Conservation (phyloP, 2,329 filamentous ascomycete genomes). For the Elsinoe necatrix region DNA sequence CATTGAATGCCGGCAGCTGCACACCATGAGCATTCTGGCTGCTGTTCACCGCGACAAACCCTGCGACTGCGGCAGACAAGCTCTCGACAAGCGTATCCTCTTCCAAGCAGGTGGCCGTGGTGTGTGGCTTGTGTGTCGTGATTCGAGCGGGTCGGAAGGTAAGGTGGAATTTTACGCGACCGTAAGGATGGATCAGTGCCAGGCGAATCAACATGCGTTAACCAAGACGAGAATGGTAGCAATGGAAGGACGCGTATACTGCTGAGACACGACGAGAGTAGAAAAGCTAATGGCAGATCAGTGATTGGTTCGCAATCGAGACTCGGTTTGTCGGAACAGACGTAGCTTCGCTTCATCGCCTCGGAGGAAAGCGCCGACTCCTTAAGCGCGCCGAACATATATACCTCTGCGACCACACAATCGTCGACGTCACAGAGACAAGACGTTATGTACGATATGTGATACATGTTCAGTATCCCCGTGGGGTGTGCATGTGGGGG, state of each 20-base stretch:
- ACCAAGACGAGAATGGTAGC: no score
- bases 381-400: not conserved
- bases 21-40: slow-evolving; percentile 17
- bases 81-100: slow-evolving; percentile 18
- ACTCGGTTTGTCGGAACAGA: not conserved
- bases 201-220: no score
- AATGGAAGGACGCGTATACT: not conserved
- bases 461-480: not conserved
- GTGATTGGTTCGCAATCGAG: not conserved
- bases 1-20: slow-evolving; percentile 14
- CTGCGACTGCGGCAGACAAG: slow-evolving; percentile 18
- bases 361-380: not conserved
- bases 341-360: not conserved
- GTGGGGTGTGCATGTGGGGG: not conserved
- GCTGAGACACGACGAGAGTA: not conserved
- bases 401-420: not conserved
- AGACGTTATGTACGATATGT: not conserved
- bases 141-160: not conserved
- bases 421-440: not conserved
- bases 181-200: no score
- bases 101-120: slow-evolving; percentile 2
- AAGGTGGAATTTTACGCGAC: no score
- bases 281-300: not conserved
- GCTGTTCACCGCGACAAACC: slow-evolving; percentile 19
- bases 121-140: not conserved